Evolutionary conservation across 2,329 filamentous ascomycete genomes (phyloP), one percentile per base, ranked within the genome.

Genomic region (Hypocreales sp.): DNA sequence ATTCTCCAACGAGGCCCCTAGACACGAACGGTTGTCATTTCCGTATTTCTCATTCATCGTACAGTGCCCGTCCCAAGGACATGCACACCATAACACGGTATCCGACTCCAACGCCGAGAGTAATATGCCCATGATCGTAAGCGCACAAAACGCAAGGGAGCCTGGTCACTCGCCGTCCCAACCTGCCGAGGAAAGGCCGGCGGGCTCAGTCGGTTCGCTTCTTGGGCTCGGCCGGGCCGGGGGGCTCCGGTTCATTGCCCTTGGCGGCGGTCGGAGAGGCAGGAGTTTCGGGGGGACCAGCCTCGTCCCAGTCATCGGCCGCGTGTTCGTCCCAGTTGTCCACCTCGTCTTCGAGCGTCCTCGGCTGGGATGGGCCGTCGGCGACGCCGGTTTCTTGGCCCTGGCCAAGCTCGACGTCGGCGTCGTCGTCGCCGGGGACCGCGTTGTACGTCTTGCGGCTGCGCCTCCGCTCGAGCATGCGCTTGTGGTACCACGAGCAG

Each of bases 301-400:
- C 62, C n/a, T 67, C 64, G 16, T 66, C 65, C 67, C 66, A 71
- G 8, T 62, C 55, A 37, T 72, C 67, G 12, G 58, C 52, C 3
- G 61, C 67, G 35, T 93, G 90, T 56, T 93, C 86, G 45, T 93
- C 84, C 84, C 86, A 93, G 39, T 87, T 83, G 46, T 93, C 86
- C 7, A 93, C 67, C 55, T 92, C 81, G 32, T 87, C 70, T 40
- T 92, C 84, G 13, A 92, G 46, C 13, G 54, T 52, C 17, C 43
- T 41, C 15, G 39, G 32, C 2, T 48, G 50, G 6, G 44, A 44
- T 10, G 46, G 39, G 4, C 45, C 46, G 12, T 53, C 51, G 13
- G 57, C 58, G n/a, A 82, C 56, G 12, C 76, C 76, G 17, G 67
- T 71, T 50, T 81, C 78, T 36, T 80, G 79, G 15, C 55, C 60